A percentile compares a stretch with the other conserved stretches of the same genome.
Evolutionary conservation across 2,329 filamentous ascomycete species (phyloP).

Genomic region (Didymosphaeria variabile): DNA sequence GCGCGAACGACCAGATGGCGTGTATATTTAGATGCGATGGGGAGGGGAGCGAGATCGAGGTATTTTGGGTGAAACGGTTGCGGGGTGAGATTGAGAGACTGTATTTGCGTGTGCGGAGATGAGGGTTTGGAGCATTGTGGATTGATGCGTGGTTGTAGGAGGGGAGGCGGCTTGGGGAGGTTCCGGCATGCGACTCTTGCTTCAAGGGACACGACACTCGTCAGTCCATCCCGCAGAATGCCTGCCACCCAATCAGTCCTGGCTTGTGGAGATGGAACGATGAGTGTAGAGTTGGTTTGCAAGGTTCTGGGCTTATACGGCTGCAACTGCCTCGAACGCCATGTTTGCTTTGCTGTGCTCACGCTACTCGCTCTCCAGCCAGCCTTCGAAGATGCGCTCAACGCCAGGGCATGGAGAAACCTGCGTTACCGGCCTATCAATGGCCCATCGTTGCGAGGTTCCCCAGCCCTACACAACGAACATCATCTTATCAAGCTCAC

Average conservation of each 20-base stretch:
- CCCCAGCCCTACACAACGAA: neutral
- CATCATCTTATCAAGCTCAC: neutral
- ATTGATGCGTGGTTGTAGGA: neutral
- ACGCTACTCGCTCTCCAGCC: neutral
- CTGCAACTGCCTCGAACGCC: slow-evolving; percentile 4
- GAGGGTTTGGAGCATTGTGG: neutral
- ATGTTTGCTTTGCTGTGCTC: neutral
- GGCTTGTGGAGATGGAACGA: too few species aligned
- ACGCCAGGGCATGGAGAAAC: neutral
- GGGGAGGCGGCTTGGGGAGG: neutral
- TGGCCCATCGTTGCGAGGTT: neutral
- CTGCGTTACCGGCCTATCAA: neutral
- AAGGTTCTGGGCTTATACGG: neutral
- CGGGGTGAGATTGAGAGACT: neutral
- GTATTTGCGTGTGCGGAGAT: neutral
- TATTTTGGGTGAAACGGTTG: slow-evolving; percentile 11
- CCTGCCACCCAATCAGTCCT: neutral
- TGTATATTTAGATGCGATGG: slow-evolving; percentile 25
- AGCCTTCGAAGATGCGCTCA: neutral
- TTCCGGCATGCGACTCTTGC: neutral
- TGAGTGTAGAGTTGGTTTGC: neutral
- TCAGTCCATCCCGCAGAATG: too few species aligned
- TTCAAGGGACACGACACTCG: neutral
- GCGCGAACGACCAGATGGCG: slow-evolving; percentile 6
- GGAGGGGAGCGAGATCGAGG: neutral